Conservation (phyloP, 306 rosid genomes). For the Vigna radiata region DNA sequence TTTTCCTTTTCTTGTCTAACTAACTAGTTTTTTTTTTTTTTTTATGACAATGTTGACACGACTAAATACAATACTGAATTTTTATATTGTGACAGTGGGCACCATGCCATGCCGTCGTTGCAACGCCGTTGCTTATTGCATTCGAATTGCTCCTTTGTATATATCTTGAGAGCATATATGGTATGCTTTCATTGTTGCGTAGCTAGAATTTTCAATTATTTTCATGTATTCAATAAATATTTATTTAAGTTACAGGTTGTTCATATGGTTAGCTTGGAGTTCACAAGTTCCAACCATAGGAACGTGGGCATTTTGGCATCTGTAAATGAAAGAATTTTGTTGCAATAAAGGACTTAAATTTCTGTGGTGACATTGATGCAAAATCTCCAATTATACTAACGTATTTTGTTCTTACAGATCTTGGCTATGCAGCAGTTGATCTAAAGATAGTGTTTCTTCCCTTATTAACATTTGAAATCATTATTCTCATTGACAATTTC, state of each 20-base stretch:
- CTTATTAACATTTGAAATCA: slow-evolving; percentile 82
- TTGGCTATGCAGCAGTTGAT: slow-evolving; percentile 68
- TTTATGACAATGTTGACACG: not conserved
- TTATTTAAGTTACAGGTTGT: slow-evolving; percentile 4
- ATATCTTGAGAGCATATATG: slow-evolving; percentile 85
- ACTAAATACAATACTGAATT: slow-evolving; percentile 35
- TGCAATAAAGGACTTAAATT: slow-evolving; percentile 18
- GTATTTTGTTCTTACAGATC: slow-evolving; percentile 60
- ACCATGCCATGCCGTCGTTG: slow-evolving; percentile 96
- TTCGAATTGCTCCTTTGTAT: slow-evolving; percentile 98
- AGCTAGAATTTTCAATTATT: slow-evolving; percentile 21
- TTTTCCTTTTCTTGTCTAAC: slow-evolving; percentile 23
- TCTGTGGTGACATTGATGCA: slow-evolving; percentile 32
- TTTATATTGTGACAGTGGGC: slow-evolving; percentile 93
- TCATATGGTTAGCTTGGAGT: slow-evolving; percentile 34
- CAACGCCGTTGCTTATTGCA: slow-evolving; percentile 87
- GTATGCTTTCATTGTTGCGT: slow-evolving; percentile 51
- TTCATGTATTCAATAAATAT: slow-evolving; percentile 24
- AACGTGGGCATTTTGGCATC: slow-evolving; percentile 31
- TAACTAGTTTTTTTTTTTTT: slow-evolving; percentile 4
- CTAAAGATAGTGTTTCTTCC: slow-evolving; percentile 95
- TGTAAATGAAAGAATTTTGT: slow-evolving; percentile 32
- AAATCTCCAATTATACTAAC: slow-evolving; percentile 41
- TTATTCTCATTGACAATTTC: slow-evolving; percentile 88
- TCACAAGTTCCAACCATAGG: slow-evolving; percentile 15